Evolutionary conservation across 768 basidiomycete species (phyloP), one percentile per base, ranked within the genome.

Genomic region (Amanita subjunquillea): DNA sequence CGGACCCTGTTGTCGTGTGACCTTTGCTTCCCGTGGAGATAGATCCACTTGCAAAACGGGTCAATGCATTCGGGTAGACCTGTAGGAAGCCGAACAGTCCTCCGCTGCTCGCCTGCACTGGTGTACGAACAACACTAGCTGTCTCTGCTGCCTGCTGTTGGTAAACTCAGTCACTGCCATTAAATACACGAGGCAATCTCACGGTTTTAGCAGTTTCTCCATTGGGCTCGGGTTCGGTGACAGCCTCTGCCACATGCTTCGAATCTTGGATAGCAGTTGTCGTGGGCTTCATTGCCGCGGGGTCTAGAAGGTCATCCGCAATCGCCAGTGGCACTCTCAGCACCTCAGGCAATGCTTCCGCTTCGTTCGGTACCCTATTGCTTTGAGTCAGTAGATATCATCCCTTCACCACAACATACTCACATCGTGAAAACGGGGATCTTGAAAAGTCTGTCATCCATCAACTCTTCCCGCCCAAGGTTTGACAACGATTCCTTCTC

Each of bases 401-500:
- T 40, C 41, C 46, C 54, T 55, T 54, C 36, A 50, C 29, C 30
- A 39, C 38, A 45, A 10, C 17, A 36, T 7, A 70, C 76, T 56
- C 59, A 88, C 88, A 86, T 76, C 41, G 81, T 79, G 51, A 90
- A 74, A 22, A 86, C 68, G 29, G 76, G 66, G 80, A 85, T 80
- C 68, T 77, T 82, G 50, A 72, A 70, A 51, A 81, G 73, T 59
- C 80, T 73, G 60, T 85, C 81, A 59, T 90, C 84, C 60, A 87
- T 74, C 59, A 91, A 66, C 65, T 89, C 87, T 50, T 89, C 86
- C 46, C 87, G 72, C 23, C 87, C 87, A 42, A 89, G 69, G 23
- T 65, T 75, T 55, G 82, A 83, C 65, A 89, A 63, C 15, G 79
- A 79, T 66, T 87, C 88, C 72, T 89, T 89, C 72, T 91, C 88